A percentile compares a stretch with the other conserved stretches of the same genome.
Evolutionary conservation across 2,329 filamentous ascomycete genomes (phyloP).

Genomic region (Phyllosticta paracitricarpa): DNA sequence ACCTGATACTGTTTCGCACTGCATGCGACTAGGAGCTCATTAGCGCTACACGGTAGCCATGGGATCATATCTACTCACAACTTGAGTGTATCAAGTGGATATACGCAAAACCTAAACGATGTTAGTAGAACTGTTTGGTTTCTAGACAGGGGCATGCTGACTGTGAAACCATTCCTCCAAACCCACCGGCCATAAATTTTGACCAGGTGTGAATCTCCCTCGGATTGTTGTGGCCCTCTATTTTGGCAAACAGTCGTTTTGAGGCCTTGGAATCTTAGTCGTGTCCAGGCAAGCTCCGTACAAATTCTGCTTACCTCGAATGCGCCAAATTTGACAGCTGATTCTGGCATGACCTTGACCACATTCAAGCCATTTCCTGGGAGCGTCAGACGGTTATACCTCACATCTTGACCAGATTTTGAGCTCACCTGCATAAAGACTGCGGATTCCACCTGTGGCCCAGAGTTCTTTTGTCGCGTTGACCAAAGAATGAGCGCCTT

Average conservation of each 20-base stretch:
- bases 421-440: conserved; percentile 77
- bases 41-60: neutral
- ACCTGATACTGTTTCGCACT: conserved; percentile 85
- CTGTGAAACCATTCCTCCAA: conserved; percentile 92
- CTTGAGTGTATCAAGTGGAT: conserved; percentile 79
- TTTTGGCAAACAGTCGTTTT: conserved; percentile 72
- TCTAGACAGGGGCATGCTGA: conserved; percentile 30
- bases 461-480: conserved; percentile 71
- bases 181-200: conserved; percentile 82
- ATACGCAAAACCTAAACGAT: conserved; percentile 66
- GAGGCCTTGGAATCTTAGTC: conserved; percentile 48
- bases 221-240: conserved; percentile 82
- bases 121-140: neutral
- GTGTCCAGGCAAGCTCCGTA: neutral
- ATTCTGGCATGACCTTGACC: conserved; percentile 96
- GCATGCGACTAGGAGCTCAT: conserved; percentile 53
- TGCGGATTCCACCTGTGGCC: conserved; percentile 74
- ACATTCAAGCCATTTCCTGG: conserved; percentile 92
- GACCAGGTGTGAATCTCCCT: conserved; percentile 70
- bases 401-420: neutral
- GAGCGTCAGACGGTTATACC: conserved; percentile 10
- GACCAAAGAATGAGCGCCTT: conserved; percentile 58
- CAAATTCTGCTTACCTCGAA: conserved; percentile 55
- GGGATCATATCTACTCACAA: conserved; percentile 38
- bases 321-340: conserved; percentile 94